A percentile compares a stretch with the other conserved stretches of the same genome.
Evolutionary conservation across 176 grass and related monocot genomes (phyloP).

Genomic region (Urochloa ruziziensis): DNA sequence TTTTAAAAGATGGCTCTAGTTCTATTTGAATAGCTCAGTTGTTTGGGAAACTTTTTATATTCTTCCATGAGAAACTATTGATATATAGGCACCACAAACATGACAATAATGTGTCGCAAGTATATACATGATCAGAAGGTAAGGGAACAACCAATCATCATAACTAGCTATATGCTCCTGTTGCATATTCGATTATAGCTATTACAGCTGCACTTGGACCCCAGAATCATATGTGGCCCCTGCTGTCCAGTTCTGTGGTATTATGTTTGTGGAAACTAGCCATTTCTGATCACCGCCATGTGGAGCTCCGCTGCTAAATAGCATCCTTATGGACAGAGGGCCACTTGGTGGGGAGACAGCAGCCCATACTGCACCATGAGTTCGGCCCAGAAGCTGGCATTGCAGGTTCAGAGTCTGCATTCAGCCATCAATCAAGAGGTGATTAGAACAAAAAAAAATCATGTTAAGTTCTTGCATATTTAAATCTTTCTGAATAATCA

Average conservation of each 20-base stretch:
- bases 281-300: conserved; percentile 29
- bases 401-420: conserved; percentile 63
- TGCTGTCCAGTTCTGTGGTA: conserved; percentile 68
- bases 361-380: conserved; percentile 68
- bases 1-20: not conserved
- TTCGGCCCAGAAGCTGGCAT: conserved; percentile 61
- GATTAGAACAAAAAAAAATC: not conserved
- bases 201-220: conserved; percentile 49
- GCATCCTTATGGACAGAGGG: conserved; percentile 62
- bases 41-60: not conserved
- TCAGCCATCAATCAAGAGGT: conserved; percentile 8
- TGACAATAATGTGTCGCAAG: not conserved
- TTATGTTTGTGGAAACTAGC: conserved; percentile 50
- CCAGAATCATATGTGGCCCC: conserved; percentile 65
- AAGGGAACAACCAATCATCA: not conserved
- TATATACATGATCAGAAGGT: not conserved
- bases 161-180: conserved; percentile 4
- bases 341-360: conserved; percentile 51
- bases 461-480: not conserved
- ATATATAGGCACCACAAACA: not conserved
- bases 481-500: not conserved
- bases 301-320: conserved; percentile 44
- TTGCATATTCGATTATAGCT: conserved; percentile 7
- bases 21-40: conserved; percentile 1
- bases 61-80: conserved; percentile 11